Conservation (phyloP, 2,329 filamentous ascomycete genomes). For the Dactylellina parvicollis region DNA sequence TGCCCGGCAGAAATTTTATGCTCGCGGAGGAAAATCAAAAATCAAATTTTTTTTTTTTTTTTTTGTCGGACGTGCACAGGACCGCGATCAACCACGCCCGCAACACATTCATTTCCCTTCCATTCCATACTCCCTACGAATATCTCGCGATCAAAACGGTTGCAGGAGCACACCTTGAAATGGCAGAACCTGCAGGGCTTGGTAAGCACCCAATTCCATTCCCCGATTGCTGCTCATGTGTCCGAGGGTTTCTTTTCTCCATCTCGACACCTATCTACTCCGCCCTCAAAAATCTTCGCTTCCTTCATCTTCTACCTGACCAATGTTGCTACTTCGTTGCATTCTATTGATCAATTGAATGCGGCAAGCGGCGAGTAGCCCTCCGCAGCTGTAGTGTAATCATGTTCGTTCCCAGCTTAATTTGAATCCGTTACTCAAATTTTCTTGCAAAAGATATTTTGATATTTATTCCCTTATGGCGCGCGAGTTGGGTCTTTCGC, state of each 20-base stretch:
- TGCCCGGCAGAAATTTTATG: no score
- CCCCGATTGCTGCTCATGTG: neutral
- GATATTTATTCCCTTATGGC: no score
- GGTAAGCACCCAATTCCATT: conserved; percentile 34
- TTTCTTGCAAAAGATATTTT: no score
- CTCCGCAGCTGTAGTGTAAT: no score
- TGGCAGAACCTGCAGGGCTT: conserved; percentile 46
- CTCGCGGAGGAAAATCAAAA: no score
- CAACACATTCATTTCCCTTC: conserved; percentile 39
- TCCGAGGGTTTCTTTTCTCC: neutral
- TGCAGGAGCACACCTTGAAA: conserved; percentile 35
- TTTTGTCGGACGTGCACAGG: neutral
- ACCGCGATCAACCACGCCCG: conserved; percentile 37
- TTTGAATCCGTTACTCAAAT: no score
- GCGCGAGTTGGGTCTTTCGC: no score
- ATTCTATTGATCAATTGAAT: no score
- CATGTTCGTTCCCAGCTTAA: no score
- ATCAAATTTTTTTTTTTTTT: conserved; percentile 12
- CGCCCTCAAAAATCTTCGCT: neutral
- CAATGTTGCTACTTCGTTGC: neutral
- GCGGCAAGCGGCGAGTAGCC: no score
- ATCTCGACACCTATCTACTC: neutral
- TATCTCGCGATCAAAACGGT: conserved; percentile 35
- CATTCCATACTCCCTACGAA: conserved; percentile 9
- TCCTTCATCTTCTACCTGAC: neutral